These are phyloP conservation scores for Tetrahymena borealis DNA, from an alignment of 73 alveolate species.

Conservation along the genomic window DNA sequence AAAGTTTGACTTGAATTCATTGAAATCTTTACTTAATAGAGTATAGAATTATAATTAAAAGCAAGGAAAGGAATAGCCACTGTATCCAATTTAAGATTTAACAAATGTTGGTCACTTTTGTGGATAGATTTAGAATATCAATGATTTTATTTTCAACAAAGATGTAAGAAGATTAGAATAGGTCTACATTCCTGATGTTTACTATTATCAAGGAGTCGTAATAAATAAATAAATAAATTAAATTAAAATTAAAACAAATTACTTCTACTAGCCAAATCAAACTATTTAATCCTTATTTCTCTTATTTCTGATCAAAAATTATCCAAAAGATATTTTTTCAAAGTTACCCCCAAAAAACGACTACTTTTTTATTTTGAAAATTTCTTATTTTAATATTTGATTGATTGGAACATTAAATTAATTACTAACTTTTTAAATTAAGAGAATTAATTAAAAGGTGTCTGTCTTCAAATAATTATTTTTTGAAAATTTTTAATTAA, in stretches of 20 bases:
- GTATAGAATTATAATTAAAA: not conserved
- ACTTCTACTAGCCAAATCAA: too few relatives aligned
- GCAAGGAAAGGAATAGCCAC: not conserved
- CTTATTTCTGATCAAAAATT: not conserved
- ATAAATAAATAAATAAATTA: not conserved
- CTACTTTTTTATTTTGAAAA: too few relatives aligned
- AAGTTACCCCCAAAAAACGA: too few relatives aligned
- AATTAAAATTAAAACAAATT: too few relatives aligned
- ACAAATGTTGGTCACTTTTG: not conserved
- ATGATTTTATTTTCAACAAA: not conserved
- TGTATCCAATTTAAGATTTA: not conserved
- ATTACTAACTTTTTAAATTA: too few relatives aligned
- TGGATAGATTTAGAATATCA: not conserved
- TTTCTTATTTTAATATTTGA: too few relatives aligned
- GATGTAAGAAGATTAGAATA: not conserved
- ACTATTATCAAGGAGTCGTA: not conserved
- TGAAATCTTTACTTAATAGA: not conserved
- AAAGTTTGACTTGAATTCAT: not conserved
- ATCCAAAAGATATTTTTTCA: too few relatives aligned
- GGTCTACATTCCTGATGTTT: not conserved
- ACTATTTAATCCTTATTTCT: not conserved
- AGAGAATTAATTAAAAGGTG: too few relatives aligned
- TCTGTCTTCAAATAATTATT: too few relatives aligned
- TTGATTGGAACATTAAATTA: too few relatives aligned
- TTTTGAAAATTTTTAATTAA: not conserved